A percentile compares a stretch with the other conserved stretches of the same genome.
Evolutionary conservation across 345 rosid genomes (phyloP).

Genomic region (Dimocarpus longan): DNA sequence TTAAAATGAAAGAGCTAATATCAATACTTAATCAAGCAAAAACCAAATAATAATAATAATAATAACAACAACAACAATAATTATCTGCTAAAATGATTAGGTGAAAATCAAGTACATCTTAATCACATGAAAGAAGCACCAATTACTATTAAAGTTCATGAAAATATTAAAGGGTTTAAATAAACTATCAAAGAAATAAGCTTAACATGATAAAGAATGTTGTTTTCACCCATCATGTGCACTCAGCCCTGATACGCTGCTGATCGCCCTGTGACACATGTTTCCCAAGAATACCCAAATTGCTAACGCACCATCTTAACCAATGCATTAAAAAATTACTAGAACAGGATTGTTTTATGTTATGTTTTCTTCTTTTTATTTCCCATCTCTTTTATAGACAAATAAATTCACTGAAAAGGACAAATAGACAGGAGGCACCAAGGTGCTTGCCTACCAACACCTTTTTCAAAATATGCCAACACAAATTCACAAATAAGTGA

Average conservation of each 20-base stretch:
- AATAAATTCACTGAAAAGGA: neutral
- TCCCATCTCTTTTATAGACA: neutral
- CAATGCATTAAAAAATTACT: neutral
- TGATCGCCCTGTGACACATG: neutral
- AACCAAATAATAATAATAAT: neutral
- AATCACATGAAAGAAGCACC: neutral
- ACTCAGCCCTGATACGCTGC: neutral
- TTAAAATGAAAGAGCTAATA: conserved; percentile 17
- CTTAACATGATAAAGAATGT: neutral
- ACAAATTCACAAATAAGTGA: neutral
- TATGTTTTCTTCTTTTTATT: neutral
- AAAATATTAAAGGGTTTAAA: neutral
- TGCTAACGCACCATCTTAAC: neutral
- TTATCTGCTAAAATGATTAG: neutral
- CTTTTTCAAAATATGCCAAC: neutral
- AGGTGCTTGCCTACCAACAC: neutral
- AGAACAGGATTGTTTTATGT: neutral
- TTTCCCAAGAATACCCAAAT: neutral
- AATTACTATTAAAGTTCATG: neutral
- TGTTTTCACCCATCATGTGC: neutral
- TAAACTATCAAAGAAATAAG: neutral
- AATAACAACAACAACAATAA: neutral
- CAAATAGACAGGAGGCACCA: neutral
- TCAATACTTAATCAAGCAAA: conserved; percentile 17
- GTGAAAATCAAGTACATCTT: neutral